A percentile compares a stretch with the other conserved stretches of the same genome.
Conservation (phyloP, 441 rosid genomes). For the Mallotus repandus region DNA sequence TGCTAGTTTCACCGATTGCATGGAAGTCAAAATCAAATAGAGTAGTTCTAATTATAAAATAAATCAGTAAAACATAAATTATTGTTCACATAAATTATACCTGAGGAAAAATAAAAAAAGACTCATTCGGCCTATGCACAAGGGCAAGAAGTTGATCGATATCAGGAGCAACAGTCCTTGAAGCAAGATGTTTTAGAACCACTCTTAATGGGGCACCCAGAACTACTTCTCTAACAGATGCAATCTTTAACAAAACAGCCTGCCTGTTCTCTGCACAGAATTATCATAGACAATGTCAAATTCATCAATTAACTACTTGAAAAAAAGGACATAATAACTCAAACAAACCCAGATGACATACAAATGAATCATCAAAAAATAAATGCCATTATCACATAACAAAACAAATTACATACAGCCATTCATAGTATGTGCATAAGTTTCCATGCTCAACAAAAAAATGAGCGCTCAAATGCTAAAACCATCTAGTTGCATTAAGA, state of each 20-base stretch:
- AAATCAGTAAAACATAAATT: neutral
- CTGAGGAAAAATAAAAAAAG: conserved; percentile 83
- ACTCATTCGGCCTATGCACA: conserved; percentile 91
- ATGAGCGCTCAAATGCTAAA: conserved; percentile 1
- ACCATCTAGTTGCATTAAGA: neutral
- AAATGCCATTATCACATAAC: neutral
- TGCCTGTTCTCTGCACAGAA: conserved; percentile 55
- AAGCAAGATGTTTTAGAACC: conserved; percentile 70
- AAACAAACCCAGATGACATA: conserved; percentile 1
- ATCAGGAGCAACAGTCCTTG: conserved; percentile 64
- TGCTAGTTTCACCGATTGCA: neutral
- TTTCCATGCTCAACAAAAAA: neutral
- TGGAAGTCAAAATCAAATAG: neutral
- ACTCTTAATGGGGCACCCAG: conserved; percentile 87
- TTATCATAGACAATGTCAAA: conserved; percentile 21
- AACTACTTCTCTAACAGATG: conserved; percentile 89
- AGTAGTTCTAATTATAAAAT: neutral
- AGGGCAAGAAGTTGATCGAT: conserved; percentile 65
- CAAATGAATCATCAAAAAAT: conserved; percentile 1
- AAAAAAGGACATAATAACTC: conserved; percentile 1
- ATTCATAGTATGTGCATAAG: neutral
- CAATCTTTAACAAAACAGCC: conserved; percentile 62
- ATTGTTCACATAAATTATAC: conserved; percentile 31
- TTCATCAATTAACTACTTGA: conserved; percentile 9
- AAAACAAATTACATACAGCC: neutral